These are phyloP conservation scores for Diaporthe sp. DNA, from an alignment of 2,329 filamentous ascomycete genomes.

Conservation along the genomic window DNA sequence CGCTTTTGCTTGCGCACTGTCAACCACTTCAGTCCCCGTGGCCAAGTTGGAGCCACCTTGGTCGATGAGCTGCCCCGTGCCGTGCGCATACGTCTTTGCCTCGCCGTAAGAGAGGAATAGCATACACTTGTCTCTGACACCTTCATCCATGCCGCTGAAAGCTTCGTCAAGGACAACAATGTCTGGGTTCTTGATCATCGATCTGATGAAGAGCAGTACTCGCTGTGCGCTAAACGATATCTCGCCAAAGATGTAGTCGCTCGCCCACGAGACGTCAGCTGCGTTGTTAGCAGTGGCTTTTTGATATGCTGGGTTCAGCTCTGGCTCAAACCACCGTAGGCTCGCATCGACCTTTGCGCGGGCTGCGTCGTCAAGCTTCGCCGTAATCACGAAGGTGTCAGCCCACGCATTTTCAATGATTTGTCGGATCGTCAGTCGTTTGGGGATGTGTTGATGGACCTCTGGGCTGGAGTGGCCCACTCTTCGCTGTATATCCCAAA, in stretches of 20 bases:
- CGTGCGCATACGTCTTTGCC: constrained; percentile 56
- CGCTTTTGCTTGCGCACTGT: constrained; percentile 60
- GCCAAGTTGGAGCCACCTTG: constrained; percentile 18
- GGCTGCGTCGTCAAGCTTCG: constrained; percentile 72
- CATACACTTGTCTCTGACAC: constrained; percentile 87
- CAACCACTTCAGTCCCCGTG: constrained; percentile 54
- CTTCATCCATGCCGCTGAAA: constrained; percentile 87
- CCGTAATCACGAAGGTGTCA: constrained; percentile 83
- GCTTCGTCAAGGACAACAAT: constrained; percentile 90
- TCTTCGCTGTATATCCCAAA: constrained; percentile 91
- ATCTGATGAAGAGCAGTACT: constrained; percentile 85
- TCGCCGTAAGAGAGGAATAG: constrained; percentile 81
- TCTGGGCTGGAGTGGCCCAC: constrained; percentile 96
- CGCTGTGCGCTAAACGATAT: constrained; percentile 87
- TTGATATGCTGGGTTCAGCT: constrained; percentile 73
- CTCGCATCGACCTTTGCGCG: constrained; percentile 75
- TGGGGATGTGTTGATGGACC: constrained; percentile 93
- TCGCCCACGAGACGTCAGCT: constrained; percentile 72
- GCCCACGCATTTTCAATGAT: constrained; percentile 90
- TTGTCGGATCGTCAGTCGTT: constrained; percentile 78
- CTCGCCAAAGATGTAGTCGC: constrained; percentile 77
- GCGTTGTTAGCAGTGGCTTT: constrained; percentile 18
- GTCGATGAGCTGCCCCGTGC: constrained; percentile 16
- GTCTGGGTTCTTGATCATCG: constrained; percentile 84
- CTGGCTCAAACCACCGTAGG: constrained; percentile 82